Evolutionary conservation across 441 rosid species (phyloP).

Genomic region (Mallotus repandus): DNA sequence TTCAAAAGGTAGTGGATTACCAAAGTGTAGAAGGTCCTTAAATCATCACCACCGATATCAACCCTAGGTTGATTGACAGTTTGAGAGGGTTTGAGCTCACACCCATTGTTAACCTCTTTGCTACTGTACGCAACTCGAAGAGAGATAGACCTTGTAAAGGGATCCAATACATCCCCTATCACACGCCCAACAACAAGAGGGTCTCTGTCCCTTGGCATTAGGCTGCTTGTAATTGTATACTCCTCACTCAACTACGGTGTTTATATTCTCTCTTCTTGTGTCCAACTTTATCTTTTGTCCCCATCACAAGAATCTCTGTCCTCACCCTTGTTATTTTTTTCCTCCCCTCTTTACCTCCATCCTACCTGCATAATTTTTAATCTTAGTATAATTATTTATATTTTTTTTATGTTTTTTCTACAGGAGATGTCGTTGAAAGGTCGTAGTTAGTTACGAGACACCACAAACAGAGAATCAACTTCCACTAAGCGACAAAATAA

Average conservation of each 20-base stretch:
- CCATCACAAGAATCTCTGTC: not conserved
- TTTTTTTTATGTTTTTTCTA: too few relatives aligned
- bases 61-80: constrained; percentile 65
- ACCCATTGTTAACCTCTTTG: constrained; percentile 65
- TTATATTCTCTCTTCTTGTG: not conserved
- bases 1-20: constrained; percentile 25
- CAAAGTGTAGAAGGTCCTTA: constrained; percentile 78
- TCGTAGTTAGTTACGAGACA: too few relatives aligned
- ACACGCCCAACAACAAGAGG: constrained; percentile 81
- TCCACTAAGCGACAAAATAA: too few relatives aligned
- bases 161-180: constrained; percentile 73
- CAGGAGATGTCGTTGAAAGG: too few relatives aligned
- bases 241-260: not conserved
- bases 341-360: not conserved
- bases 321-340: not conserved
- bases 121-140: constrained; percentile 42
- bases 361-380: not conserved
- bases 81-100: constrained; percentile 75
- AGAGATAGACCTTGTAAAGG: constrained; percentile 52
- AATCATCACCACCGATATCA: constrained; percentile 77
- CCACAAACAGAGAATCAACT: too few relatives aligned
- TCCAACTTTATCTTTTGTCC: not conserved
- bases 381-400: too few relatives aligned
- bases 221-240: not conserved
- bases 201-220: constrained; percentile 54